Percentiles rank a stretch among this genome's conserved stretches.
Evolutionary conservation across 352 stramenopile genomes (phyloP).

Genomic region (Globisporangium splendens): DNA sequence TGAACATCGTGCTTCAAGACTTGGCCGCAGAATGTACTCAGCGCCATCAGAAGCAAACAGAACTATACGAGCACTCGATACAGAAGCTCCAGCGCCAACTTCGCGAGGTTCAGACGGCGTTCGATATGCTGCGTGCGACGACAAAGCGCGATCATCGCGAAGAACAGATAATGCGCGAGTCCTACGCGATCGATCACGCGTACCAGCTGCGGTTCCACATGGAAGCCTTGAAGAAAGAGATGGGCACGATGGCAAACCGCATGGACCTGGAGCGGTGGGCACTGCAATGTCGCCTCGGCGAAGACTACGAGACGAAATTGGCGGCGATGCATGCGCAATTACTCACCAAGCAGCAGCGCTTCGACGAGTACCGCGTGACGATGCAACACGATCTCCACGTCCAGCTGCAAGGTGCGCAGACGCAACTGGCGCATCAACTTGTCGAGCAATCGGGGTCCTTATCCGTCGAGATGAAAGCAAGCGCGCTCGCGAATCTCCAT

Average conservation of each 20-base stretch:
- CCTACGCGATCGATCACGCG: constrained; percentile 34
- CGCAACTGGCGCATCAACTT: constrained; percentile 51
- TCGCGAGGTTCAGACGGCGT: not conserved
- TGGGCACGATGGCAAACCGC: constrained; percentile 21
- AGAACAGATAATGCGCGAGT: constrained; percentile 36
- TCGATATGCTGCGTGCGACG: not conserved
- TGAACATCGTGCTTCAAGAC: constrained; percentile 16
- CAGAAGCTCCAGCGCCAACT: constrained; percentile 4
- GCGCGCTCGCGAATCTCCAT: constrained; percentile 41
- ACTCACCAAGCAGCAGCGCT: constrained; percentile 53
- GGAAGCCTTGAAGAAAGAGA: constrained; percentile 27
- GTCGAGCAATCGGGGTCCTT: constrained; percentile 51
- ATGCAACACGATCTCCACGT: constrained; percentile 62
- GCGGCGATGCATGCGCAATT: constrained; percentile 47
- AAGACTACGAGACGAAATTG: constrained; percentile 60
- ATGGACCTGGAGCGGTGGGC: constrained; percentile 36
- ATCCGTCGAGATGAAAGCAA: constrained; percentile 50
- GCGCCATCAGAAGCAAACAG: not conserved
- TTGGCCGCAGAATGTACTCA: constrained; percentile 5
- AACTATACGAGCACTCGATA: not conserved
- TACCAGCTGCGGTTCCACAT: constrained; percentile 45
- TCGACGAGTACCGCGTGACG: constrained; percentile 51
- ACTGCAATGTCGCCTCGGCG: constrained; percentile 39
- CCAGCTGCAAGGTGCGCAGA: constrained; percentile 53
- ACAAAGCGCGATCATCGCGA: constrained; percentile 13